Evolutionary conservation across 345 rosid genomes (phyloP), one percentile per base, ranked within the genome.

Genomic region (Gossypium arboreum): DNA sequence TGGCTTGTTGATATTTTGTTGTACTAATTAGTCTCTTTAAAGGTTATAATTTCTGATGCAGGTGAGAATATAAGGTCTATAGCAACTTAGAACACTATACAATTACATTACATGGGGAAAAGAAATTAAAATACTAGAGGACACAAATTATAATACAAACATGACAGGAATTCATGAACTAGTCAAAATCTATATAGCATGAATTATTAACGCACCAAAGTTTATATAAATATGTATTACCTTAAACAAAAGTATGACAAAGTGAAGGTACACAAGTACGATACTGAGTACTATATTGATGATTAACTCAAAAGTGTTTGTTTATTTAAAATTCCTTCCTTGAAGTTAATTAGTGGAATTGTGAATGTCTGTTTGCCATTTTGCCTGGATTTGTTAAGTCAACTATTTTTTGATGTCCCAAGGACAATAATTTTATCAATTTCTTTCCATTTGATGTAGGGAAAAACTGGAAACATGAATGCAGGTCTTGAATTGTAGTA

Each of bases 401-500:
- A 5, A 44, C 12, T 7, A 9, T 43, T 0, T 61, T 72, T 15
- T 61, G 48, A 34, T 62, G 29, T 29, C 25, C 10, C 50, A 29
- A 13, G 17, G 41, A 50, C 16, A 13, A 9, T 56, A 13, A 45
- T 57, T 27, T 52, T 18, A 22, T 62, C 13, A 39, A 71, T 61
- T 43, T 1, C 18, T 72, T 58, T 70, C 50, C 52, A 34, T 71
- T 71, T 57, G 55, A n/a, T 39, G 11, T 61, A 63, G 72, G 68
- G 73, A 70, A 39, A 64, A 51, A 18, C 12, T 59, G 65, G 47
- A 68, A 22, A 15, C 58, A 16, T 50, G 79, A 71, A 12, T 51
- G 12, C 22, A 6, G 59, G 68, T 44, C 25, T 71, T 51, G 51
- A 60, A 56, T 59, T 71, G 71, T 71, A 65, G 34, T 73, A 59